phyloP scores from a whole-genome alignment of 1,284 basidiomycete species.

The Ustilago cynodontis region DNA sequence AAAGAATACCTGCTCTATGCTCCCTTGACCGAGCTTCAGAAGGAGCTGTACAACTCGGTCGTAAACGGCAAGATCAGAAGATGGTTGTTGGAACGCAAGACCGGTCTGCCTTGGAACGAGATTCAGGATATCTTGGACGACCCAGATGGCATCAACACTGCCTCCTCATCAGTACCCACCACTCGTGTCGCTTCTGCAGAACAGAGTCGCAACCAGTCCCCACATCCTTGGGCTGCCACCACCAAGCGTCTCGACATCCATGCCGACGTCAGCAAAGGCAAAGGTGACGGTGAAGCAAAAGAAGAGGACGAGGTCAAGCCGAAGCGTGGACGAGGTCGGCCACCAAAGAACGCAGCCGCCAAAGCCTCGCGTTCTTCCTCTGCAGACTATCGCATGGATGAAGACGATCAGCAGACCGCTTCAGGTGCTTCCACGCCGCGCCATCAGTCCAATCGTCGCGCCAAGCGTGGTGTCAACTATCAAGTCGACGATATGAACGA shows the following conservation, averaged over 20 bases:
- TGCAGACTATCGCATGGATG: conserved; percentile 18
- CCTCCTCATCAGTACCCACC: conserved; percentile 30
- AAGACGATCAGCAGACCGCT: conserved; percentile 20
- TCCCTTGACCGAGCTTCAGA: conserved; percentile 83
- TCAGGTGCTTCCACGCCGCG: conserved; percentile 45
- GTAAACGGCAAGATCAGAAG: conserved; percentile 57
- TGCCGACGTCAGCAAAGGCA: conserved; percentile 13
- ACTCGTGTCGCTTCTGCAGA: conserved; percentile 28
- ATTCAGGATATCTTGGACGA: conserved; percentile 56
- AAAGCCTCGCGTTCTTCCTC: conserved; percentile 28
- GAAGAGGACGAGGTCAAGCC: conserved; percentile 1
- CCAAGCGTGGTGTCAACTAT: conserved; percentile 43
- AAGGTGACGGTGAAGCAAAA: background rate
- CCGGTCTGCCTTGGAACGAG: conserved; percentile 49
- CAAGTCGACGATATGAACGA: conserved; percentile 52
- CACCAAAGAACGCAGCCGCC: conserved; percentile 16
- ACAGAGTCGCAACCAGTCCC: conserved; percentile 36
- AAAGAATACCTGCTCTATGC: conserved; percentile 83
- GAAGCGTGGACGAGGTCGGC: conserved; percentile 10
- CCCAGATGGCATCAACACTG: conserved; percentile 43
- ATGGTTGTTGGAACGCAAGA: conserved; percentile 63
- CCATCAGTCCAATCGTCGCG: conserved; percentile 23
- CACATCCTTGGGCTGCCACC: conserved; percentile 36
- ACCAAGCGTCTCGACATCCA: conserved; percentile 21
- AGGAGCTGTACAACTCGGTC: conserved; percentile 82